Percentiles rank a stretch among this genome's conserved stretches.
phyloP scores from a whole-genome alignment of 305 asterid species.

The Rubia occidens region DNA sequence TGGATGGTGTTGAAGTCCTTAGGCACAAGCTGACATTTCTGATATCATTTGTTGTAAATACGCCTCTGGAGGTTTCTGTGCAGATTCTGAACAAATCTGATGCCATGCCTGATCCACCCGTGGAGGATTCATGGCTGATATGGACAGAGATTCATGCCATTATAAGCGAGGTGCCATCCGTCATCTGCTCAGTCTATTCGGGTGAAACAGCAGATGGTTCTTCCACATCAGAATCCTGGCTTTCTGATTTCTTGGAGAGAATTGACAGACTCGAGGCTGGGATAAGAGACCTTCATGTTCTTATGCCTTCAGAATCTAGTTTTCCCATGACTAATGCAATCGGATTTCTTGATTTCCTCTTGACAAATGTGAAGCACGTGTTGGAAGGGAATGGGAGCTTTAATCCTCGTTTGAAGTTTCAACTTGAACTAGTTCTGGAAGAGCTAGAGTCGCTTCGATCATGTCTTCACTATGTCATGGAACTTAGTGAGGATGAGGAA shows the following conservation, averaged over 20 bases:
- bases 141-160: conserved; percentile 6
- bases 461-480: background rate
- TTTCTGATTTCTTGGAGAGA: background rate
- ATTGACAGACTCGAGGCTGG: conserved; percentile 2
- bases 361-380: conserved; percentile 10
- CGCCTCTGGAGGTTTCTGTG: conserved; percentile 9
- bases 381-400: background rate
- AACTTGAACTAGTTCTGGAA: conserved; percentile 1
- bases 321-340: conserved; percentile 21
- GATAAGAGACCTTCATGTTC: background rate
- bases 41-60: conserved; percentile 15
- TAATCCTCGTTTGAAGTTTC: background rate
- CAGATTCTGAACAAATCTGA: background rate
- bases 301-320: conserved; percentile 1
- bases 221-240: background rate
- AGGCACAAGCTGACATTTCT: conserved; percentile 1
- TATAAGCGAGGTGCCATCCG: background rate
- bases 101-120: background rate
- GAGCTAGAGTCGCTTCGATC: conserved; percentile 10
- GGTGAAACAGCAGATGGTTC: background rate
- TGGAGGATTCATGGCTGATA: conserved; percentile 2
- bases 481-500: background rate
- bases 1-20: background rate
- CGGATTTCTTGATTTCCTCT: conserved; percentile 17
- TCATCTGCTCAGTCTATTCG: background rate